Evolutionary conservation across 2,329 filamentous ascomycete species (phyloP), one percentile per base, ranked within the genome.

Genomic region (Knoxdaviesia capensis): DNA sequence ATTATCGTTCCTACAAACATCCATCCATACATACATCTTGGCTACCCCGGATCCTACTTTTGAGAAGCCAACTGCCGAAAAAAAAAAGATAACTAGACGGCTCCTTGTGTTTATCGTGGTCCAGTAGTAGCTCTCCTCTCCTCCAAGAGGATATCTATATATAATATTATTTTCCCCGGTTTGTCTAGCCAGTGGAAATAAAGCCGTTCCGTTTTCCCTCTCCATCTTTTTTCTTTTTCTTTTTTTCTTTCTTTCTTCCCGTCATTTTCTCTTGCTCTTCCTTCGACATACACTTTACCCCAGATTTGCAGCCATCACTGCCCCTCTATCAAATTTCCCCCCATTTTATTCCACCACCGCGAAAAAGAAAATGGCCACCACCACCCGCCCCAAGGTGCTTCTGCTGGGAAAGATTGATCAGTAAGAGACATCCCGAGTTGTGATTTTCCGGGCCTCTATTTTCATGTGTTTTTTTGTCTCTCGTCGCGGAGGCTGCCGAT

Each of bases 391-490:
- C 11, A 63, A 59, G 48, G 55, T 64, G n/a, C 51, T 64, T 20
- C 52, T 59, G 31, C 51, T 64, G 11, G 61, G 60, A 39, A 50
- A 52, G 34, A 59, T 62, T 42, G 54, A 59, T 37, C 58, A 58
- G 62, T 64, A 49, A 46, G 58, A 52, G 9, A 31, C 6, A 9
- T 7, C 7, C 7, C 9, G 20, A 7, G 6, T 5, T 8, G 31
- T 41, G 30, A 31, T 41, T 20, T 29, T 32, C 9, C 20, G 20
- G 20, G 6, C n/a, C 34, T 40, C 11, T 29, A 7, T 38, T 8
- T 5, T 35, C 6, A 36, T 7, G 10, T 20, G 20, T n/a, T n/a
- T n/a, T n/a, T n/a, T n/a, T n/a, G n/a, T 20, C 20, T 20, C 20
- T 20, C 20, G 20, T 20, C 20, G 20, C 20, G 20, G 20, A 20